A percentile compares a stretch with the other conserved stretches of the same genome.
These are phyloP conservation scores for Obba rivulosa DNA, from an alignment of 768 basidiomycete species.

Conservation along the genomic window DNA sequence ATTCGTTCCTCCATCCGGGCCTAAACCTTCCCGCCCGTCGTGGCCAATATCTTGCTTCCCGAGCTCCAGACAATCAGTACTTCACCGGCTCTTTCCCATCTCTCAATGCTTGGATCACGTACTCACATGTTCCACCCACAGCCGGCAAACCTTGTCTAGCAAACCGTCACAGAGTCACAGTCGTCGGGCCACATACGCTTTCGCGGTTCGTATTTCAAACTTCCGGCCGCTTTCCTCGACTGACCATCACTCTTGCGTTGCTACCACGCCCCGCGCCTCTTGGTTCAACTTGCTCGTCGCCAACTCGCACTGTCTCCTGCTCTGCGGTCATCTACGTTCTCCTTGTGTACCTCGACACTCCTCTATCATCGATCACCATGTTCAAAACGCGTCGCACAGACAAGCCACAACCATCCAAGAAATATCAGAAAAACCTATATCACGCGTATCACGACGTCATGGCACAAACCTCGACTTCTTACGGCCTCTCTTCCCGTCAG, in stretches of 20 bases:
- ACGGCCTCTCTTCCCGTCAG: conserved; percentile 13
- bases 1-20: conserved; percentile 2
- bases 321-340: background rate
- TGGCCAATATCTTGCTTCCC: background rate
- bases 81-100: conserved; percentile 3
- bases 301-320: background rate
- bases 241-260: conserved; percentile 8
- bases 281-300: conserved; percentile 2
- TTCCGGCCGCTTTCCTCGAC: background rate
- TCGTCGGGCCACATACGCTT: conserved; percentile 9
- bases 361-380: conserved; percentile 7
- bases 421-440: conserved; percentile 34
- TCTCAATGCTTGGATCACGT: conserved; percentile 5
- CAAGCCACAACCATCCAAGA: conserved; percentile 38
- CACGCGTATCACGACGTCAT: conserved; percentile 10
- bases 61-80: conserved; percentile 10
- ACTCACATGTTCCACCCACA: conserved; percentile 7
- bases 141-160: conserved; percentile 9
- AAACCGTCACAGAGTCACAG: conserved; percentile 7
- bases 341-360: conserved; percentile 4
- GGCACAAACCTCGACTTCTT: conserved; percentile 14
- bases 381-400: conserved; percentile 4
- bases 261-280: conserved; percentile 5
- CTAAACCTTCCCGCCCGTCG: background rate
- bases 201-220: conserved; percentile 16